A percentile compares a stretch with the other conserved stretches of the same genome.
These are phyloP conservation scores for Coriaria nepalensis DNA, from an alignment of 306 rosid genomes.

Conservation along the genomic window DNA sequence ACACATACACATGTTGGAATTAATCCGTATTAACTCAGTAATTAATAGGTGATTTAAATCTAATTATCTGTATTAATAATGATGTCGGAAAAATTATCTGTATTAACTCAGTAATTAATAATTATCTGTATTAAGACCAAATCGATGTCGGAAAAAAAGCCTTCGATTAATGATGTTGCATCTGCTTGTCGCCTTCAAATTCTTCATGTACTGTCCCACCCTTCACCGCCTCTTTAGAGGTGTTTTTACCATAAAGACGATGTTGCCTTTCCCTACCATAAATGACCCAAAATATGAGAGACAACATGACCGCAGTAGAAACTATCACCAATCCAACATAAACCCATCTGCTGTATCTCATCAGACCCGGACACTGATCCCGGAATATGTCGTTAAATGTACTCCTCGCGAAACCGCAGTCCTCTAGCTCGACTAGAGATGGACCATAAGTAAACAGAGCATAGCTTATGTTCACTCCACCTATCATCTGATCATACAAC, in stretches of 20 bases:
- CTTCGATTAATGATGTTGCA: not conserved
- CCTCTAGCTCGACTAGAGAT: slow-evolving; percentile 26
- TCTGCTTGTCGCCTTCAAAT: slow-evolving; percentile 20
- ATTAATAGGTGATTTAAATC: too few relatives aligned
- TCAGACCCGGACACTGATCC: slow-evolving; percentile 27
- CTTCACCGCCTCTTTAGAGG: not conserved
- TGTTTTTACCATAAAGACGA: slow-evolving; percentile 12
- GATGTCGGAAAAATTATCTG: too few relatives aligned
- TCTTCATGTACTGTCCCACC: slow-evolving; percentile 11
- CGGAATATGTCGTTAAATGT: slow-evolving; percentile 25
- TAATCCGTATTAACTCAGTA: too few relatives aligned
- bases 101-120: too few relatives aligned
- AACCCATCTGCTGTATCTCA: slow-evolving; percentile 23
- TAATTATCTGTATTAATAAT: too few relatives aligned
- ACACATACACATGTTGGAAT: too few relatives aligned
- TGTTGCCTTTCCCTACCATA: slow-evolving; percentile 30
- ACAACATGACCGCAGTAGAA: slow-evolving; percentile 35
- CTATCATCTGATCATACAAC: slow-evolving; percentile 23
- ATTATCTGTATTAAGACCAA: not conserved
- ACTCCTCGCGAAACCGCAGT: slow-evolving; percentile 41
- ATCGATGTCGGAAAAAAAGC: too few relatives aligned
- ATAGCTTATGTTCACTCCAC: slow-evolving; percentile 29
- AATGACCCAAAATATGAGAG: slow-evolving; percentile 44
- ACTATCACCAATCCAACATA: slow-evolving; percentile 31
- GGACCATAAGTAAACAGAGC: slow-evolving; percentile 27